Percentiles rank a stretch among this genome's conserved stretches.
Evolutionary conservation across 1,284 basidiomycete genomes (phyloP).

Genomic region (Coniferiporia weirii): DNA sequence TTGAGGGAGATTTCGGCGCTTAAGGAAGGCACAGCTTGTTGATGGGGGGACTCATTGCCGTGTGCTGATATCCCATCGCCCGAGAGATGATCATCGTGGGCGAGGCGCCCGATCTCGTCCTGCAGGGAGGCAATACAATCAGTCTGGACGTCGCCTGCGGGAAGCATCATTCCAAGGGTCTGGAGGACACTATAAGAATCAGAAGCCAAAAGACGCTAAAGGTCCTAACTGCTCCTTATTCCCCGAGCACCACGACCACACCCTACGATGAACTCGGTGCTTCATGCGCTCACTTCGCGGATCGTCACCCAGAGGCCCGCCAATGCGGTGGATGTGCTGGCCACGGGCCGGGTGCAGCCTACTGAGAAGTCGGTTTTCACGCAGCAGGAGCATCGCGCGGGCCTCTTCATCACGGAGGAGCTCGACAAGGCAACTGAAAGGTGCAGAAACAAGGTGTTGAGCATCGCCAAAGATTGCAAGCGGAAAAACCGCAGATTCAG

Average conservation of each 20-base stretch:
- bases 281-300: background rate
- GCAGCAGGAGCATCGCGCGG: slow-evolving; percentile 16
- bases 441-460: slow-evolving; percentile 34
- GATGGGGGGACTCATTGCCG: background rate
- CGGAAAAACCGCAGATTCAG: slow-evolving; percentile 23
- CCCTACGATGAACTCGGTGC: background rate
- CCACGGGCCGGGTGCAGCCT: background rate
- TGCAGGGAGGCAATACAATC: background rate
- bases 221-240: background rate
- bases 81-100: background rate
- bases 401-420: slow-evolving; percentile 32
- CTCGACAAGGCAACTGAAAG: slow-evolving; percentile 35
- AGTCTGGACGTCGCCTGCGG: background rate
- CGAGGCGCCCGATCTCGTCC: background rate
- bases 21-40: background rate
- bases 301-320: background rate
- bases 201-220: background rate
- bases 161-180: background rate
- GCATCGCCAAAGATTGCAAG: slow-evolving; percentile 33
- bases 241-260: too few species aligned
- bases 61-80: background rate
- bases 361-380: slow-evolving; percentile 10
- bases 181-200: background rate
- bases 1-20: too few species aligned
- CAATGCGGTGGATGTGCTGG: background rate